These are phyloP conservation scores for Nectriaceae sp. DNA, from an alignment of 2,329 filamentous ascomycete genomes.

Conservation along the genomic window DNA sequence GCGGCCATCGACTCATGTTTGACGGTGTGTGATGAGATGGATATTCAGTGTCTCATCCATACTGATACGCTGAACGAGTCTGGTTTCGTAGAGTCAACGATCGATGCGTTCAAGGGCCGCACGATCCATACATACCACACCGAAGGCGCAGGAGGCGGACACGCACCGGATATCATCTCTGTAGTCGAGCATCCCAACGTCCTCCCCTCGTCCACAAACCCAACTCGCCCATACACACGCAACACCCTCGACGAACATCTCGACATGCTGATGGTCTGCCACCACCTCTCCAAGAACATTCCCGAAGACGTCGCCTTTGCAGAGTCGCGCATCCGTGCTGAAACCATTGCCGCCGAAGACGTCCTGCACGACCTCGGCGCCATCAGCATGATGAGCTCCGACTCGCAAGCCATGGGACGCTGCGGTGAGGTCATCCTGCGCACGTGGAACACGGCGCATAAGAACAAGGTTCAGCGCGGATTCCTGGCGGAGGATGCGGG, in stretches of 20 bases:
- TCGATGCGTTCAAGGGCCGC: slow-evolving; percentile 80
- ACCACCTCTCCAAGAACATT: slow-evolving; percentile 89
- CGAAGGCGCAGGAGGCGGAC: slow-evolving; percentile 90
- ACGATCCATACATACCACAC: slow-evolving; percentile 98
- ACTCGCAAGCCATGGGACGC: slow-evolving; percentile 95
- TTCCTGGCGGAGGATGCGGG: slow-evolving; percentile 74
- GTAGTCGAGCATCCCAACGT: slow-evolving; percentile 90
- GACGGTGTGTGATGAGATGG: slow-evolving; percentile 82
- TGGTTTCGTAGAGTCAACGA: slow-evolving; percentile 92
- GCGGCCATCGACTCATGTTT: slow-evolving; percentile 89
- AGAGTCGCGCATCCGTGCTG: slow-evolving; percentile 88
- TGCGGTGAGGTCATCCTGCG: slow-evolving; percentile 91
- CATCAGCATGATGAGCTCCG: slow-evolving; percentile 96
- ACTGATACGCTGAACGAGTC: slow-evolving; percentile 96
- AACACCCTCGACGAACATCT: slow-evolving; percentile 97
- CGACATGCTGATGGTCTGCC: slow-evolving; percentile 98
- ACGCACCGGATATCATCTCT: slow-evolving; percentile 93
- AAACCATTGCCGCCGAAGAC: slow-evolving; percentile 96
- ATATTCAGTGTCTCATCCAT: slow-evolving; percentile 92
- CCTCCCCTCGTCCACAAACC: slow-evolving; percentile 87
- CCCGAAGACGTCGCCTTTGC: slow-evolving; percentile 96
- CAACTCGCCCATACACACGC: slow-evolving; percentile 83
- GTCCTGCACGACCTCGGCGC: slow-evolving; percentile 93
- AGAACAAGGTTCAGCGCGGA: slow-evolving; percentile 89
- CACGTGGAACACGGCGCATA: slow-evolving; percentile 97